Conservation (phyloP, 2,329 filamentous ascomycete genomes). For the Botrytis pseudocinerea region DNA sequence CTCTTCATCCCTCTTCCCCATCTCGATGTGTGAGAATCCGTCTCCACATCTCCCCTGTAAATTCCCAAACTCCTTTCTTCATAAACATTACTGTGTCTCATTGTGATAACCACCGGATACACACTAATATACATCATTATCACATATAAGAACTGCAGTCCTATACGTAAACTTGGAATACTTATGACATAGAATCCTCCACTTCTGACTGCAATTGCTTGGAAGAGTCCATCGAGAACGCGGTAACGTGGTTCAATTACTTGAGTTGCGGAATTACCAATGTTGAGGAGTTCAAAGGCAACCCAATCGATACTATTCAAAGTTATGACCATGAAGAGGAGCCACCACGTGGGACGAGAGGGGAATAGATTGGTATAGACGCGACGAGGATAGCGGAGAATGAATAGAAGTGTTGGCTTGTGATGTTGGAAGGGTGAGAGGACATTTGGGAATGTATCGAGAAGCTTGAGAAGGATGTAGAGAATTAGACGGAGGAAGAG, state of each 20-base stretch:
- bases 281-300: slow-evolving; percentile 64
- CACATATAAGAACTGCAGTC: slow-evolving; percentile 52
- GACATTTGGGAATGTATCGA: slow-evolving; percentile 45
- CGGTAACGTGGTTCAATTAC: slow-evolving; percentile 54
- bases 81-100: slow-evolving; percentile 70
- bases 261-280: slow-evolving; percentile 58
- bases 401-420: slow-evolving; percentile 55
- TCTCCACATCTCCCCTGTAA: slow-evolving; percentile 43
- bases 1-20: slow-evolving; percentile 18
- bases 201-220: slow-evolving; percentile 63
- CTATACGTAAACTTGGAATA: slow-evolving; percentile 16
- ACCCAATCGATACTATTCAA: slow-evolving; percentile 66
- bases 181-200: slow-evolving; percentile 57
- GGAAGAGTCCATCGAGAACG: slow-evolving; percentile 65
- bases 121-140: slow-evolving; percentile 68
- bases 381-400: slow-evolving; percentile 56
- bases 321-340: slow-evolving; percentile 59
- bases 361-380: slow-evolving; percentile 67
- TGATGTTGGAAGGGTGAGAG: slow-evolving; percentile 33
- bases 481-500: slow-evolving; percentile 57
- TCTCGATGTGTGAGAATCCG: slow-evolving; percentile 10
- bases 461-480: slow-evolving; percentile 51
- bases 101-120: slow-evolving; percentile 62
- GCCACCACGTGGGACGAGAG: slow-evolving; percentile 63
- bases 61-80: slow-evolving; percentile 67